Conservation (phyloP, 1,284 basidiomycete species). For the Cutaneotrichosporon dermatis region DNA sequence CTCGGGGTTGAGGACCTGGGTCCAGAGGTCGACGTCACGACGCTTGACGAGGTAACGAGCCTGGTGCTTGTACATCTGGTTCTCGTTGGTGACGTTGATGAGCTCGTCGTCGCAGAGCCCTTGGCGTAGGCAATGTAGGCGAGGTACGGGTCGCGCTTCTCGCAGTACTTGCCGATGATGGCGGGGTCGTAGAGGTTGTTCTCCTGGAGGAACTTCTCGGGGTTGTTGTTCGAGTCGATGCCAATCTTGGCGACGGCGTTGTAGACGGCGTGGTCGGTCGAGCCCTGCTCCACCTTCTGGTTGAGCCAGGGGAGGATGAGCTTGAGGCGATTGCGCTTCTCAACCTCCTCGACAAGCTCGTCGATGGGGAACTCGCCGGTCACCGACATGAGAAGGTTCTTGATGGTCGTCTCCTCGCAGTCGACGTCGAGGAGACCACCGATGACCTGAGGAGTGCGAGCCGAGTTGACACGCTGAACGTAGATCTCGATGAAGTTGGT, state of each 20-base stretch:
- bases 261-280: constrained; percentile 87
- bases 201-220: constrained; percentile 95
- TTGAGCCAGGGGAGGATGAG: constrained; percentile 97
- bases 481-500: constrained; percentile 99
- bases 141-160: constrained; percentile 95
- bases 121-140: constrained; percentile 99
- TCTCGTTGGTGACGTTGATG: constrained; percentile 95
- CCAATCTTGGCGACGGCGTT: constrained; percentile 98
- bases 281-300: constrained; percentile 83
- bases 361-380: constrained; percentile 97
- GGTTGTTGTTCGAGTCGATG: constrained; percentile 98
- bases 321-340: constrained; percentile 93
- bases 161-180: constrained; percentile 98
- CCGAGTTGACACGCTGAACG: constrained; percentile 96
- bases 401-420: constrained; percentile 95
- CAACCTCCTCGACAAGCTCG: constrained; percentile 95
- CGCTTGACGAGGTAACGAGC: constrained; percentile 97
- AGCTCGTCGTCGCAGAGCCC: constrained; percentile 98
- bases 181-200: constrained; percentile 94
- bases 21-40: constrained; percentile 93
- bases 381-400: constrained; percentile 85
- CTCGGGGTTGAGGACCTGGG: constrained; percentile 83
- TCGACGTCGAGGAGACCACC: constrained; percentile 97
- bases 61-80: constrained; percentile 99
- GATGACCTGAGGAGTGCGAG: constrained; percentile 95